Evolutionary conservation across 2,329 filamentous ascomycete genomes (phyloP).

Genomic region (Reticulascus tulasneorum): DNA sequence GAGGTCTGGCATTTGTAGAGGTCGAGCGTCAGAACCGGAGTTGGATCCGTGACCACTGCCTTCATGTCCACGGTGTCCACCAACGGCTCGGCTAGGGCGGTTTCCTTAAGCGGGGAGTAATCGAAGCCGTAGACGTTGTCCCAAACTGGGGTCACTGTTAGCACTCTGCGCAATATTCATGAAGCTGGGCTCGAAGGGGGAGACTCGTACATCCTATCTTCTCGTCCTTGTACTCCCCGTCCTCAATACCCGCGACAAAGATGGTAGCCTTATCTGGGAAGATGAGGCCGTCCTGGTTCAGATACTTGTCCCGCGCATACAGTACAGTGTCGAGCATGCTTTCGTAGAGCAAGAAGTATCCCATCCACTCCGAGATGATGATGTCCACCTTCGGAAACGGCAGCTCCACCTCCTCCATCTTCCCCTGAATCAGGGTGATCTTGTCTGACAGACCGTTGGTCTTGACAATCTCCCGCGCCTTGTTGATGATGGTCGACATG

Average conservation of each 20-base stretch:
- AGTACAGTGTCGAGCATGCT: constrained; percentile 98
- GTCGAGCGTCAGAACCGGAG: constrained; percentile 80
- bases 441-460: constrained; percentile 90
- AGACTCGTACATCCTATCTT: constrained; percentile 91
- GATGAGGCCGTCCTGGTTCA: constrained; percentile 82
- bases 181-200: too few relatives aligned
- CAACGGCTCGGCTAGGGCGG: constrained; percentile 89
- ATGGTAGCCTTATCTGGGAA: constrained; percentile 99
- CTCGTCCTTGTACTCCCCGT: constrained; percentile 99
- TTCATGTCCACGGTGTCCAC: constrained; percentile 98
- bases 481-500: constrained; percentile 99
- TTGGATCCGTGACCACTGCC: constrained; percentile 91
- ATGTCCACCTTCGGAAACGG: constrained; percentile 97
- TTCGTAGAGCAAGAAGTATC: constrained; percentile 98
- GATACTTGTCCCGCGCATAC: constrained; percentile 91
- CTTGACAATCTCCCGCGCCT: constrained; percentile 91
- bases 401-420: constrained; percentile 97
- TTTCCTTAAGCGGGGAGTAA: constrained; percentile 89
- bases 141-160: constrained; percentile 67
- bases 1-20: constrained; percentile 82
- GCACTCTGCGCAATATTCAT: not conserved
- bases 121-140: constrained; percentile 99
- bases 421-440: constrained; percentile 96
- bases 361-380: constrained; percentile 99
- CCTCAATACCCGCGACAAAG: constrained; percentile 94